Evolutionary conservation across 306 rosid species (phyloP).

Genomic region (Malus sylvestris): DNA sequence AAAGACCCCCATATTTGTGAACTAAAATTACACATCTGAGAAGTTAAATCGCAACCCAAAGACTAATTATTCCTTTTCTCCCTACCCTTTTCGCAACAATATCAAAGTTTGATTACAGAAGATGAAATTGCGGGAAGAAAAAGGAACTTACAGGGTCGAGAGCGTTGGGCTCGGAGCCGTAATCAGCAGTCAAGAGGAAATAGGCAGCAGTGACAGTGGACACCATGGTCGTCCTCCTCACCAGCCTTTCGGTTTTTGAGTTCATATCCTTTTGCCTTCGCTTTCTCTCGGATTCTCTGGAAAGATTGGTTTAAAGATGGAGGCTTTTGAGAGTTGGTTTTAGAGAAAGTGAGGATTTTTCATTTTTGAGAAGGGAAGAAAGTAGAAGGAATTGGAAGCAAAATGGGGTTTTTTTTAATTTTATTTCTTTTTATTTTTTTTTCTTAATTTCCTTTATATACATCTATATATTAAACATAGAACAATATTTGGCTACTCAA

Average conservation of each 20-base stretch:
- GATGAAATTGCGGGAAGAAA: not conserved
- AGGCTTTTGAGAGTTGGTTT: not conserved
- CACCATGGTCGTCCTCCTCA: conserved; percentile 58
- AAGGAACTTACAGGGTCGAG: conserved; percentile 66
- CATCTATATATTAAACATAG: too few relatives aligned
- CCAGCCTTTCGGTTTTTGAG: conserved; percentile 54
- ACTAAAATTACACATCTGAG: not conserved
- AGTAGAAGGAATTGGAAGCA: conserved; percentile 2
- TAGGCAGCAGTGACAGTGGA: conserved; percentile 75
- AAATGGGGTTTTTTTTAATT: not conserved
- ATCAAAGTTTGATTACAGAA: not conserved
- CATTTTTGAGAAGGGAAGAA: too few relatives aligned
- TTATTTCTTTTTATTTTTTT: not conserved
- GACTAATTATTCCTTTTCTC: not conserved
- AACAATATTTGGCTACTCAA: too few relatives aligned
- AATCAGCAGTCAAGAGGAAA: conserved; percentile 86
- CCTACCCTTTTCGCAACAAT: not conserved
- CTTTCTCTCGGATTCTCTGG: not conserved
- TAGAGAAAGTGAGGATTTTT: not conserved
- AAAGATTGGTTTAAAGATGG: not conserved
- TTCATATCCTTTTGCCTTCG: conserved; percentile 22
- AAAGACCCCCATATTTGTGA: not conserved
- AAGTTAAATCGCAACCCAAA: not conserved
- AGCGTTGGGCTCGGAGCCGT: conserved; percentile 72
- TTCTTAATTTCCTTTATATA: too few relatives aligned